phyloP scores from a whole-genome alignment of 192 early-diverging fungal genomes.

The Umbelopsis vinacea region DNA sequence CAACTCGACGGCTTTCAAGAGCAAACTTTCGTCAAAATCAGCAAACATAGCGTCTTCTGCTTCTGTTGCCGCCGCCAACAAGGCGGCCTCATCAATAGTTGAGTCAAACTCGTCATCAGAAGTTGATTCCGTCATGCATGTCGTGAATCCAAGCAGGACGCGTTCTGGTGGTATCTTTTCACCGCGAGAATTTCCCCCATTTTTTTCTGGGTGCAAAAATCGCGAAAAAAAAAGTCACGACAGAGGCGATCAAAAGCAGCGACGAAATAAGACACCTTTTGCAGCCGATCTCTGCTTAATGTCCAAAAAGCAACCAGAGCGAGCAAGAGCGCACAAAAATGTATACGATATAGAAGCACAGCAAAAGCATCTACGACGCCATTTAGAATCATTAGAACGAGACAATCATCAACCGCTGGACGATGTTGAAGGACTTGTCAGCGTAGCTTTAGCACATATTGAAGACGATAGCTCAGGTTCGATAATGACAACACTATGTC shows the following conservation, averaged over 20 bases:
- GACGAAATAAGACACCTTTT: no score
- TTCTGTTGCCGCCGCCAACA: conserved; percentile 2
- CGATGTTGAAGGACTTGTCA: conserved; percentile 54
- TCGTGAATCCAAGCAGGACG: neutral
- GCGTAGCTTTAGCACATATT: conserved; percentile 46
- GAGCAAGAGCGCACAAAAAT: neutral
- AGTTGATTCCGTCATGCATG: conserved; percentile 7
- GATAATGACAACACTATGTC: neutral
- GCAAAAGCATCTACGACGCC: conserved; percentile 45
- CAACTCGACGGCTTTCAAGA: neutral
- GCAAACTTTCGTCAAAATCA: conserved; percentile 18
- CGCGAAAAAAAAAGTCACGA: neutral
- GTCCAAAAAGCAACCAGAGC: conserved; percentile 22
- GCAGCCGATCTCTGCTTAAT: neutral
- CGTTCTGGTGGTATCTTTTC: no score
- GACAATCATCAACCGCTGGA: conserved; percentile 58
- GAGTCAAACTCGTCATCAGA: conserved; percentile 19
- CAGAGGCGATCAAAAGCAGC: no score
- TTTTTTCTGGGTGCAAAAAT: neutral
- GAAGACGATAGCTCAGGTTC: conserved; percentile 36
- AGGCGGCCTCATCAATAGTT: neutral
- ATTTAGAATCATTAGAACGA: conserved; percentile 56
- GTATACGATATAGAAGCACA: conserved; percentile 38
- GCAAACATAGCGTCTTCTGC: conserved; percentile 14
- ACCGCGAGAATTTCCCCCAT: neutral